Evolutionary conservation across 2,329 filamentous ascomycete species (phyloP), one percentile per base, ranked within the genome.

Genomic region (Lojkania enalia): DNA sequence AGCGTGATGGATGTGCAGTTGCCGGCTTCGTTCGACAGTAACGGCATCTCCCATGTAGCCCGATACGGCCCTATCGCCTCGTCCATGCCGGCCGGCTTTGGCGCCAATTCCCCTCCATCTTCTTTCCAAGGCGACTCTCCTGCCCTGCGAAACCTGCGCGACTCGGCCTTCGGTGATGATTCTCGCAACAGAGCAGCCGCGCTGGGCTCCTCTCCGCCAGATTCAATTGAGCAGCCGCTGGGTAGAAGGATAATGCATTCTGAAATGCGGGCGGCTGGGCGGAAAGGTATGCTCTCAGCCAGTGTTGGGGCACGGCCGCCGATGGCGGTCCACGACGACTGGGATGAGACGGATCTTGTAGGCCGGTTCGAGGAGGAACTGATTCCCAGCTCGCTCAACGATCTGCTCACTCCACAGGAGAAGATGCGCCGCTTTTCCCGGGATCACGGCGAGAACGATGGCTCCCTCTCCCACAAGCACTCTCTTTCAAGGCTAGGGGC

Each of bases 1-100:
- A 94, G 88, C n/a, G 88, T 95, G 12, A 80, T 96, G 51, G 92
- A 97, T 72, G 94, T 90, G 2, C 90, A 90, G 13, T 80, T 97
- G 6, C 94, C 94, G 1, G 89, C 91, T 6, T 97, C 92, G 0
- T 96, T 97, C 67, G 94, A 97, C 71, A 95, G 90, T 59, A 94
- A 96, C 63, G 92, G 91, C 38, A 88, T 96, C 41, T 96, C 91
- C 9, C 88, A 92, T 67, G 90, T 90, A 51, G 91, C 92, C 14
- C 84, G 90, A 48, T 90, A 91, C 66, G 94, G 88, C 0, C 90
- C 91, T 0, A 90, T 95, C 70, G 91, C 92, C 5, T 89, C 91
- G 0, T 97, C 92, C 0, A 88, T 97, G 9, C 94, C 94, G 7
- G 88, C 90, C 39, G 89, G 92, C 59, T 96, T 97, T 60, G 76